Evolutionary conservation across 805 yeast species (phyloP).

Genomic region (Candida arabinofermentans): DNA sequence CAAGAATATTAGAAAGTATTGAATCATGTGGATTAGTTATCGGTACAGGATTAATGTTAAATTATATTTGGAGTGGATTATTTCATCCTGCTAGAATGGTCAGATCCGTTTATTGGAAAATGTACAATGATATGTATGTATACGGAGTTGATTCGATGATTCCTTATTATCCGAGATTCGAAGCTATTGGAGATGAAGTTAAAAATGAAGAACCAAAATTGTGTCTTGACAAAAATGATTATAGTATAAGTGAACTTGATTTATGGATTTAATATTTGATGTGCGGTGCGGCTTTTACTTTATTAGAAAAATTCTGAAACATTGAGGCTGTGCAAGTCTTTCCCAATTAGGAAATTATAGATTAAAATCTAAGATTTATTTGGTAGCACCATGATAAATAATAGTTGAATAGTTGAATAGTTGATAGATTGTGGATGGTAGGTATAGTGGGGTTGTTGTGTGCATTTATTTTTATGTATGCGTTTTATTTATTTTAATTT

Average conservation of each 20-base stretch:
- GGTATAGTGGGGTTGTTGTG: too few species aligned
- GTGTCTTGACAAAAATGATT: conserved; percentile 14
- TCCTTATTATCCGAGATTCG: conserved; percentile 73
- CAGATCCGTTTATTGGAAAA: conserved; percentile 77
- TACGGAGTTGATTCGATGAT: conserved; percentile 72
- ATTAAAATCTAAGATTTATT: too few species aligned
- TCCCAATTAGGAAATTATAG: neutral
- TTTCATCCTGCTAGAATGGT: conserved; percentile 93
- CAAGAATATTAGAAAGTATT: conserved; percentile 73
- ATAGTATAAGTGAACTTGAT: conserved; percentile 29
- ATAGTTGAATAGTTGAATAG: too few species aligned
- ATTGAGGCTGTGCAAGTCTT: conserved; percentile 15
- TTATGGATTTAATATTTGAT: conserved; percentile 22
- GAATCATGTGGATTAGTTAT: conserved; percentile 66
- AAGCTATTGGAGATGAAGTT: conserved; percentile 24
- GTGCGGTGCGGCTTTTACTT: neutral
- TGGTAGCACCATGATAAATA: too few species aligned
- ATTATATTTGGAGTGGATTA: conserved; percentile 82
- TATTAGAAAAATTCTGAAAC: conserved; percentile 22
- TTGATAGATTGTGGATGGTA: neutral
- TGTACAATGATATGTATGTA: conserved; percentile 73
- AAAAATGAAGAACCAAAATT: conserved; percentile 9
- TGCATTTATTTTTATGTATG: too few species aligned
- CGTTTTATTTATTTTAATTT: too few species aligned
- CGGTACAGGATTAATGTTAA: conserved; percentile 72